Conservation (phyloP, 2,329 filamentous ascomycete species). For the Niveomyces coronatus region DNA sequence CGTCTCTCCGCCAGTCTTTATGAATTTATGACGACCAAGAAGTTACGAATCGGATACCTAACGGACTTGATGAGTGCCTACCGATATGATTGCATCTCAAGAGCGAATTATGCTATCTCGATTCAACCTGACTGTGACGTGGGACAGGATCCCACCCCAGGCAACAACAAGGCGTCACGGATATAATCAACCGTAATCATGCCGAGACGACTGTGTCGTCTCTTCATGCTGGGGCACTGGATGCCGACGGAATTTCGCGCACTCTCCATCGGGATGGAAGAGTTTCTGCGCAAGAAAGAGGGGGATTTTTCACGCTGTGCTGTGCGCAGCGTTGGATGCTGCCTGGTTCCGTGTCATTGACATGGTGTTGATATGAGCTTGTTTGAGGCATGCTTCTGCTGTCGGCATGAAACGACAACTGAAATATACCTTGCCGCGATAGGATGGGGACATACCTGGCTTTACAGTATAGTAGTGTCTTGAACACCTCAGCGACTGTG, state of each 20-base stretch:
- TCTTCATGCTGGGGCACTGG: constrained; percentile 31
- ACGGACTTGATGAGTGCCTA: constrained; percentile 6
- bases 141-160: constrained; percentile 13
- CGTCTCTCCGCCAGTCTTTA: constrained; percentile 5
- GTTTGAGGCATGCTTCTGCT: neutral
- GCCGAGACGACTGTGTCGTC: constrained; percentile 30
- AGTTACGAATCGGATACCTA: constrained; percentile 10
- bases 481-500: too few species aligned
- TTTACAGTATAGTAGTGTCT: too few species aligned
- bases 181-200: constrained; percentile 26
- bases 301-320: neutral
- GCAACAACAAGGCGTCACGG: constrained; percentile 25
- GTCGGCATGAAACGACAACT: constrained; percentile 1
- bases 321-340: neutral
- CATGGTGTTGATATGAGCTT: neutral
- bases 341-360: neutral
- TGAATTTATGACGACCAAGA: constrained; percentile 10
- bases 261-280: constrained; percentile 10
- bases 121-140: constrained; percentile 4
- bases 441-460: too few species aligned
- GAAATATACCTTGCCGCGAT: too few species aligned
- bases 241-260: constrained; percentile 30
- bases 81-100: constrained; percentile 3
- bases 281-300: constrained; percentile 7
- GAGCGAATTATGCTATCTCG: constrained; percentile 7